Base-by-base conservation (phyloP, 176 grass and related monocot species). In the Oryza brachyantha region DNA sequence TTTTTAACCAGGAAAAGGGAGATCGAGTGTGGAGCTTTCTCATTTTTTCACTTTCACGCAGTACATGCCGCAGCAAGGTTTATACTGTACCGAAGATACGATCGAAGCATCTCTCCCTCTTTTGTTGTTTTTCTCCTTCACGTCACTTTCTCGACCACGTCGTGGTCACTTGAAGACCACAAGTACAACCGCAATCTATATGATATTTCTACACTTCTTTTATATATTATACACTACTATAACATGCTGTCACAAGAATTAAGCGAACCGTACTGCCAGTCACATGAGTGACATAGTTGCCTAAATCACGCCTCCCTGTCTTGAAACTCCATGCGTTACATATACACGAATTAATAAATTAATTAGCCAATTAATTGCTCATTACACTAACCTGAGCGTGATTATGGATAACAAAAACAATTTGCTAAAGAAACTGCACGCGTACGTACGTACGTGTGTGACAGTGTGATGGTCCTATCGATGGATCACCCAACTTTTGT, bases 381-480 rank as follows among this genome's bases (percentile, higher is more conserved):
- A 39, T 75, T 61, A 68, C 50, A 24, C 13, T 10, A 13, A 38
- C 29, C 19, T 6, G n/a, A 38, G 80, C 61, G 68, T 68, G 86
- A 1, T 79, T 27, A 79, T 19, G 29, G 75, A 84, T 84, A 84
- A 80, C 52, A 5, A 54, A 79, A 84, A 79, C 17, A 48, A 82
- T 5, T 25, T 12, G 12, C 9, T 63, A 63, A 63, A 31, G 5
- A 76, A 61, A 29, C 11, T 52, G 75, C 61, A 66, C 21, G 40
- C 64, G 46, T 24, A 14, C 1, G 3, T 24, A 31, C 16, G 7
- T 19, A 54, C 7, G 46, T 52, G 16, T 29, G 13, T 32, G 31
- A 32, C 4, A 61, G n/a, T n/a, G n/a, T n/a, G n/a, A n/a, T n/a
- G n/a, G n/a, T n/a, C n/a, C n/a, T n/a, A n/a, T n/a, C n/a, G n/a